A percentile compares a stretch with the other conserved stretches of the same genome.
phyloP scores from a whole-genome alignment of 345 rosid species.

The Pistacia atlantica region DNA sequence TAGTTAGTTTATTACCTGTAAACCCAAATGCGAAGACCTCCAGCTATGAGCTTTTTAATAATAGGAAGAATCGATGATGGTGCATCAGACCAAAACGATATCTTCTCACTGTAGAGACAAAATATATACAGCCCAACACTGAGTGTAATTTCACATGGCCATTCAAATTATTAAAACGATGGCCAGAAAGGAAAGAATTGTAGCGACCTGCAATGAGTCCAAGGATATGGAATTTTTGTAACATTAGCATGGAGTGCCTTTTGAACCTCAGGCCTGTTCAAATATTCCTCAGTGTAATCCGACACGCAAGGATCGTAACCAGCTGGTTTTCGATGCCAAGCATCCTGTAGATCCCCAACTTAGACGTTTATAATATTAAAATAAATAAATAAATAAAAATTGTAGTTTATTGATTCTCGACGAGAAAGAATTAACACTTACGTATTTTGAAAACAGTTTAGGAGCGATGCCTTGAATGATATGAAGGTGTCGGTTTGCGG shows the following conservation, averaged over 20 bases:
- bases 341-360: constrained; percentile 29
- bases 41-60: constrained; percentile 62
- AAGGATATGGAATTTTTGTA: constrained; percentile 61
- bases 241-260: constrained; percentile 75
- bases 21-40: constrained; percentile 79
- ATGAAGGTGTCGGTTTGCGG: constrained; percentile 35
- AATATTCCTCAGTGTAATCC: constrained; percentile 47
- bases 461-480: constrained; percentile 39
- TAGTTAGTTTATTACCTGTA: constrained; percentile 44
- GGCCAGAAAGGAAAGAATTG: too few species aligned
- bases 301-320: constrained; percentile 78
- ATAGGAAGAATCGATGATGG: constrained; percentile 73
- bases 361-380: too few species aligned
- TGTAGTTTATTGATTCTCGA: too few species aligned
- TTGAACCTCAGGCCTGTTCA: constrained; percentile 80
- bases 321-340: constrained; percentile 55
- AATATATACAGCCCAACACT: too few species aligned
- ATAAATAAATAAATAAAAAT: too few species aligned
- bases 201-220: constrained; percentile 78
- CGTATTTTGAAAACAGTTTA: constrained; percentile 44
- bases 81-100: constrained; percentile 57
- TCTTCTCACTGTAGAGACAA: constrained; percentile 34
- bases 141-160: too few species aligned
- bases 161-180: too few species aligned
- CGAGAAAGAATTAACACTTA: constrained; percentile 19